These are phyloP conservation scores for Dothideomycetes sp. DNA, from an alignment of 2,329 filamentous ascomycete species.

Conservation along the genomic window DNA sequence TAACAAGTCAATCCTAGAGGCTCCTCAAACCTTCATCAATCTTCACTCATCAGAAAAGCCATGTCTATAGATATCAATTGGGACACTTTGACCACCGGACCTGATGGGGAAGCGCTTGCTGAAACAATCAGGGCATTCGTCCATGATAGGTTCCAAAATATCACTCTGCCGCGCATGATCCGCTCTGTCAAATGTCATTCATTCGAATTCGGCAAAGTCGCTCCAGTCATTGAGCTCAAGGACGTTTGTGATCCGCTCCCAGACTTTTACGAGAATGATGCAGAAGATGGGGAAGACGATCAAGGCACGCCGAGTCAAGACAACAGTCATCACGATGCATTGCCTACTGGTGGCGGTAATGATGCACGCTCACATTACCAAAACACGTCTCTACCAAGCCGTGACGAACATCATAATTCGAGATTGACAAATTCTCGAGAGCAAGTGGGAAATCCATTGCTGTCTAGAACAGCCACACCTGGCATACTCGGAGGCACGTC, in stretches of 20 bases:
- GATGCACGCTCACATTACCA: slow-evolving; percentile 6
- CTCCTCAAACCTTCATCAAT: not conserved
- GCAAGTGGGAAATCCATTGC: slow-evolving; percentile 24
- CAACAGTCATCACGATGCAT: not conserved
- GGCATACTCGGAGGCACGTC: slow-evolving; percentile 60
- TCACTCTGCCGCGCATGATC: slow-evolving; percentile 88
- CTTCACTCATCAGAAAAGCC: slow-evolving; percentile 8
- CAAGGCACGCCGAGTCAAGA: slow-evolving; percentile 17
- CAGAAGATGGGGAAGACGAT: slow-evolving; percentile 50
- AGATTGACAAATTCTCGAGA: slow-evolving; percentile 12
- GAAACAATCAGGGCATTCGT: slow-evolving; percentile 86
- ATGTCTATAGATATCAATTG: slow-evolving; percentile 99
- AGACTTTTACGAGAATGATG: slow-evolving; percentile 87
- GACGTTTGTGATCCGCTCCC: slow-evolving; percentile 92
- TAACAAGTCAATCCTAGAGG: not conserved
- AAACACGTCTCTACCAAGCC: slow-evolving; percentile 4
- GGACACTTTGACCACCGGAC: slow-evolving; percentile 81
- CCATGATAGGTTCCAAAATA: slow-evolving; percentile 88
- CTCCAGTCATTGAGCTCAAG: slow-evolving; percentile 83
- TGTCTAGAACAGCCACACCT: slow-evolving; percentile 44
- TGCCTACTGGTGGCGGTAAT: not conserved
- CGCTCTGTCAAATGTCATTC: slow-evolving; percentile 89
- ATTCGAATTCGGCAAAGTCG: slow-evolving; percentile 80
- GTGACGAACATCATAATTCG: slow-evolving; percentile 11
- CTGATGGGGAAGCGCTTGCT: slow-evolving; percentile 76